Base-by-base conservation (phyloP, 441 rosid species). In the Brassica hybrid region DNA sequence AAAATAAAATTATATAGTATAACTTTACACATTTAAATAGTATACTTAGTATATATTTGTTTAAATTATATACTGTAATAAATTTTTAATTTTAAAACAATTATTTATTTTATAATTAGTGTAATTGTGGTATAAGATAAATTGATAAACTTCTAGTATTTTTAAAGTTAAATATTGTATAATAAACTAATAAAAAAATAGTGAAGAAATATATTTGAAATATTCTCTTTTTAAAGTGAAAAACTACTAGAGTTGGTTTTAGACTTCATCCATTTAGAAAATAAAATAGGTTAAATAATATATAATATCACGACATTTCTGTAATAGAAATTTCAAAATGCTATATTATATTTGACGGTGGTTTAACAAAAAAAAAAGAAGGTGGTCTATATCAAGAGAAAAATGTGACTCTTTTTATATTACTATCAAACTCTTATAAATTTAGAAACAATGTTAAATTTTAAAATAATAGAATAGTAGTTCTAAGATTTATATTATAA, bases 251-350 rank as follows among this genome's bases (percentile, higher is more conserved):
- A 21, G 23, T 21, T 21, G 23, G 36, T 32, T 13, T 76, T 69
- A 69, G 27, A 76, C 25, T 75, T 57, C 32, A 67, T 43, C 23
- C 23, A 74, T 11, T 36, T 56, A 4, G 16, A 12, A 41, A 41
- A 12, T 11, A 63, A 54, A 6, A 1, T 7, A 52, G 7, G 17
- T 4, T 54, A 14, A 17, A 54, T 2, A 16, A 16, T 54, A 17
- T 17, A 17, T 54, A 54, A 10, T 17, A 54, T 8, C 25, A 56
- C 27, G 61, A 56, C 9, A 56, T 4, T 56, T 56, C 52, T 3
- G 6, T 3, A 56, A 8, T 17, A 38, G 45, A 38, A 3, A 38
- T 9, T 57, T 56, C 23, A 7, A 56, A 17, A 17, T 56, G 5
- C 3, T 56, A 56, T 7, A 56, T 9, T 56, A 18, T 18, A 56